phyloP scores from a whole-genome alignment of 495 filamentous ascomycete species.

The Lepidopterella palustris region DNA sequence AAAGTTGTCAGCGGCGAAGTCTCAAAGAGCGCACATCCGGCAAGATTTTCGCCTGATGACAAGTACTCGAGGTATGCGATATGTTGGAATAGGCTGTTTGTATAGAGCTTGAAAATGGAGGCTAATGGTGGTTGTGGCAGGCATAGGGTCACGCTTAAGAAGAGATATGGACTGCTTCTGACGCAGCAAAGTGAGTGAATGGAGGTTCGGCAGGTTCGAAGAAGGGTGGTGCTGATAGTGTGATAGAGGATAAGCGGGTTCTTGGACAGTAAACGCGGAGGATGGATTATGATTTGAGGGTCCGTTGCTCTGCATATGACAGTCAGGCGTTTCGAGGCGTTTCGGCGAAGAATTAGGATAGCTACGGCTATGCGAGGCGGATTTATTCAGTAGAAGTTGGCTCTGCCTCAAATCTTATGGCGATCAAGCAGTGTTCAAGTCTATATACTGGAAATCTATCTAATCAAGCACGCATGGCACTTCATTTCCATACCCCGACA shows the following conservation, averaged over 20 bases:
- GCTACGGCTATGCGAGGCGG: background rate
- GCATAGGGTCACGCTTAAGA: constrained; percentile 88
- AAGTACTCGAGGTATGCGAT: constrained; percentile 74
- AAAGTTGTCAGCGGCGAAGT: constrained; percentile 72
- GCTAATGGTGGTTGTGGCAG: constrained; percentile 38
- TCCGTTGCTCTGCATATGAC: background rate
- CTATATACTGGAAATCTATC: too few relatives aligned
- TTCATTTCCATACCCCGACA: background rate
- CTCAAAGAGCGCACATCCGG: constrained; percentile 93
- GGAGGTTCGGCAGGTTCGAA: background rate
- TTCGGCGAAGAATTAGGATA: background rate
- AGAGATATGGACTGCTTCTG: constrained; percentile 78
- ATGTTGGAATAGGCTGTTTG: background rate
- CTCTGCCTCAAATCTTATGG: too few relatives aligned
- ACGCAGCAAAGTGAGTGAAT: constrained; percentile 69
- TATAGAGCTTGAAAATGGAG: background rate
- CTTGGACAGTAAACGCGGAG: constrained; percentile 23
- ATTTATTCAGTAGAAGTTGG: too few relatives aligned
- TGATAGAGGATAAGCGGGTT: constrained; percentile 31
- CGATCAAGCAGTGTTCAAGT: too few relatives aligned
- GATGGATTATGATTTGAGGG: background rate
- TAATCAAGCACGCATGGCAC: too few relatives aligned
- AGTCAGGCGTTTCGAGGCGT: background rate
- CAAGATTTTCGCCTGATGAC: constrained; percentile 94
- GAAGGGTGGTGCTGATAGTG: constrained; percentile 2